Evolutionary conservation across 805 yeast genomes (phyloP), one percentile per base, ranked within the genome.

Genomic region (Suhomyces xylopsoci): DNA sequence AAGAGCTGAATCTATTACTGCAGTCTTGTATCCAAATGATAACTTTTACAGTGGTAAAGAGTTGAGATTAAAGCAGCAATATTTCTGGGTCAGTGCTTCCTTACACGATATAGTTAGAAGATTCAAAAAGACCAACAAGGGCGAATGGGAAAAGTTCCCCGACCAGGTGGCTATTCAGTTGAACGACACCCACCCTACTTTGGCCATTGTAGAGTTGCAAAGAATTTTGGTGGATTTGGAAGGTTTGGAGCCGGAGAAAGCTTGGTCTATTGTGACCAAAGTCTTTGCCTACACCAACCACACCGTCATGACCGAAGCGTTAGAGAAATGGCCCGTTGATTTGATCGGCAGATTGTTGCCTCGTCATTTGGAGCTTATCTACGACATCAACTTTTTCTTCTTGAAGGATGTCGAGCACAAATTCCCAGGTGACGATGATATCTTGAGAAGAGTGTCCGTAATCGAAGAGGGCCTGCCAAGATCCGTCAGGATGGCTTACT

Each of bases 51-150:
- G 83, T 58, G 97, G 97, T 62, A 91, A 92, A 71, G 96, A 90
- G 68, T 79, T 91, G 65, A 83, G 97, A 67, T 81, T 91, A 70
- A 92, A 92, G 71, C 97, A 91, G 76, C 97, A 91, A 72, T 92
- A 90, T 72, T 92, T 91, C 74, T 91, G 97, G 97, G 97, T 92
- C 50, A 85, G 96, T 49, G 97, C 97, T 32, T 89, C 97, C 14
- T 79, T 92, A 60, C 90, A 88, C 63, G 97, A 91, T 69, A 91
- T 91, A 60, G 83, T 91, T 43, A 85, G 97, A 67, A 82, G 97
- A 64, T 91, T 88, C 74, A 86, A 90, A 70, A 92, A 92, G 74
- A 69, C 84, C 51, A 73, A 74, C 57, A 80, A 80, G 61, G 79
- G 83, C 62, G 81, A 90, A 46, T 91, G 97, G 96, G 64, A 78